phyloP scores from a whole-genome alignment of 106 monocot genomes.

The Alisma plantagoaquatica region DNA sequence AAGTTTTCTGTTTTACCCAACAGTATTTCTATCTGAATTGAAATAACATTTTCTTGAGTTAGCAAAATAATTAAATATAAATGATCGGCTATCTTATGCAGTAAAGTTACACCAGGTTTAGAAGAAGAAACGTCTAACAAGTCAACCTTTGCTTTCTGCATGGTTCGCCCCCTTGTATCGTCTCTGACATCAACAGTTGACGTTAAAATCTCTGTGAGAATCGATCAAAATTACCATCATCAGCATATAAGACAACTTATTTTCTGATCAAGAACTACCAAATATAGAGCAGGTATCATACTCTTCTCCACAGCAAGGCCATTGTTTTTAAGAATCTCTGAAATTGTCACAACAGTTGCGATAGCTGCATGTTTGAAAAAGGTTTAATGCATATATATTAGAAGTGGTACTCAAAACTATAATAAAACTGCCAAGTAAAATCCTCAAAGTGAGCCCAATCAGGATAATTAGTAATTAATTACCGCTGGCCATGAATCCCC shows the following conservation, averaged over 20 bases:
- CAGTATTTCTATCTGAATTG: constrained; percentile 44
- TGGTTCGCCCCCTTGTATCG: constrained; percentile 41
- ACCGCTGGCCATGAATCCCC: too few relatives aligned
- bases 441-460: too few relatives aligned
- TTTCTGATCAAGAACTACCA: too few relatives aligned
- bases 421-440: too few relatives aligned
- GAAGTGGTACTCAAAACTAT: too few relatives aligned
- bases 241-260: constrained; percentile 22
- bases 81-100: too few relatives aligned
- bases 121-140: not conserved
- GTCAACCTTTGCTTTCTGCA: constrained; percentile 54
- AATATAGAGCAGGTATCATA: constrained; percentile 24
- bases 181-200: constrained; percentile 61
- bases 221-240: not conserved
- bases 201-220: constrained; percentile 38
- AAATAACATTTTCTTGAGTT: too few relatives aligned
- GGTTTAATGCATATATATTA: too few relatives aligned
- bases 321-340: constrained; percentile 69
- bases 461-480: too few relatives aligned
- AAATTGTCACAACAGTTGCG: constrained; percentile 63
- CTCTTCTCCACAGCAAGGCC: constrained; percentile 64
- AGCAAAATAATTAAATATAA: not conserved
- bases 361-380: too few relatives aligned
- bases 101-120: too few relatives aligned
- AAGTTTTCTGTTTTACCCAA: constrained; percentile 60